Evolutionary conservation across 345 rosid genomes (phyloP).

Genomic region (Citrus hindsii): DNA sequence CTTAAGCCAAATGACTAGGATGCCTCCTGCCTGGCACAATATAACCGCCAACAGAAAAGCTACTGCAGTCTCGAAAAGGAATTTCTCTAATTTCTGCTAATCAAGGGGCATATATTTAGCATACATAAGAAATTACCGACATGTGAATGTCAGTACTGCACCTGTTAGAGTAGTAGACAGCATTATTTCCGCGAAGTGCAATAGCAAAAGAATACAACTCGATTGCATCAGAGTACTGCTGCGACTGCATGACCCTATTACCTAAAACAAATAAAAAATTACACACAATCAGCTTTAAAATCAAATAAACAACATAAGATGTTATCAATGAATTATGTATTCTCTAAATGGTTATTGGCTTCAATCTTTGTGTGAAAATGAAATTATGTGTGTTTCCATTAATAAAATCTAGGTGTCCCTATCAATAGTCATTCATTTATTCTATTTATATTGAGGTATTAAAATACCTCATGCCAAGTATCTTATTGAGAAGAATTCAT

Average conservation of each 20-base stretch:
- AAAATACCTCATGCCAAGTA: conserved; percentile 4
- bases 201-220: conserved; percentile 76
- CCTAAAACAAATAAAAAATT: conserved; percentile 43
- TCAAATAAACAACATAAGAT: not conserved
- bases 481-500: not conserved
- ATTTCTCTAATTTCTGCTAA: not conserved
- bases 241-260: conserved; percentile 78
- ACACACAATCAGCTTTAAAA: conserved; percentile 18
- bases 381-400: not conserved
- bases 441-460: not conserved
- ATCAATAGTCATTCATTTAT: not conserved
- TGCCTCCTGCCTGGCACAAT: not conserved
- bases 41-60: not conserved
- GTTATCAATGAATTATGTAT: not conserved
- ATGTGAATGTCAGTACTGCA: conserved; percentile 17
- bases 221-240: conserved; percentile 62
- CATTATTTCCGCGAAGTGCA: conserved; percentile 56
- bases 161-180: conserved; percentile 93
- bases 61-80: not conserved
- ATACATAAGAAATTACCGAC: not conserved
- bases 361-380: not conserved
- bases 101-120: not conserved
- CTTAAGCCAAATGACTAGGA: not conserved
- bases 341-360: not conserved
- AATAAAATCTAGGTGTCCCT: not conserved